Evolutionary conservation across 192 early-diverging fungal species (phyloP), one percentile per base, ranked within the genome.

Genomic region (Coemansia sp.): DNA sequence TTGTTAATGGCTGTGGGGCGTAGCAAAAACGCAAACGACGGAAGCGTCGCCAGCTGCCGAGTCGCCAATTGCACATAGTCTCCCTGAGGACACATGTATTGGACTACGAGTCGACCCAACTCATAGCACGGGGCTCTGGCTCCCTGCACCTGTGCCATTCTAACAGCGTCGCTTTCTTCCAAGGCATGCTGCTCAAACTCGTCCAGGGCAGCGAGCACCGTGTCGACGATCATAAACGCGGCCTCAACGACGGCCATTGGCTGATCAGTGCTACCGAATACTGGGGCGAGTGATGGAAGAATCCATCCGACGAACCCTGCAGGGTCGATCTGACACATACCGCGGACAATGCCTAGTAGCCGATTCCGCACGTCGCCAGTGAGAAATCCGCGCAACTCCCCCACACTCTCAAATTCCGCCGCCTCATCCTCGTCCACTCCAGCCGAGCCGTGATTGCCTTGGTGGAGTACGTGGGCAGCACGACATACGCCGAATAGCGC

Each of bases 271-370:
- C 58, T 41, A 15, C 37, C 55, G 7, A 62, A 35, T 40, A 64
- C 80, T 0, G 74, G 71, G 15, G 41, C 41, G 5, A 82, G 71
- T 40, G 73, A 62, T n/a, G 78, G 78, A 65, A 67, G 18, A 18
- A 80, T 80, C 78, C 80, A 82, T 10, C 61, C 68, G 27, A 74
- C 65, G 35, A 82, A 82, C 8, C 74, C 80, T 32, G 80, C 52
- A 6, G 80, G 74, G 34, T 82, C 80, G 2, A 73, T 27, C 13
- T n/a, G 52, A 61, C 80, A 74, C 65, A 75, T 67, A 24, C 68
- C 71, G 44, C 80, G 74, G 8, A 82, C 37, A 24, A 82, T 71
- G 24, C 39, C 68, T 41, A 82, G 62, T 65, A 76, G 58, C 50
- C 80, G 67, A 4, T 34, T 32, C 24, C 80, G 80, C 41, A 74